A percentile compares a stretch with the other conserved stretches of the same genome.
Conservation (phyloP, 2,329 filamentous ascomycete genomes). For the Aspergillus neoniger region DNA sequence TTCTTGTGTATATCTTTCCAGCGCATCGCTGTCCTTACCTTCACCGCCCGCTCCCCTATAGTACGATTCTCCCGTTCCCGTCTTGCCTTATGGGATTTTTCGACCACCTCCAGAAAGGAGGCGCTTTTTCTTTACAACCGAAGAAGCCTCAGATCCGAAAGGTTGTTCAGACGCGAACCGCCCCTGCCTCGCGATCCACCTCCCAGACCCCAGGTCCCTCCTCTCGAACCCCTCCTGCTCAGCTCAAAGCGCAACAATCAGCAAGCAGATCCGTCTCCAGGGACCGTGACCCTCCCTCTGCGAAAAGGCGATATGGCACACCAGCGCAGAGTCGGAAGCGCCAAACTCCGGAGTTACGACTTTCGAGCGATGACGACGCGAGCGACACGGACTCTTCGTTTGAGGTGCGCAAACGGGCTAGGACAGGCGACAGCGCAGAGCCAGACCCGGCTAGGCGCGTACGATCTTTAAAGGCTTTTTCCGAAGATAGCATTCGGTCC, state of each 20-base stretch:
- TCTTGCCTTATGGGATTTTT: slow-evolving; percentile 44
- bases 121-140: slow-evolving; percentile 43
- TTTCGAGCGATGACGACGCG: slow-evolving; percentile 46
- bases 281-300: slow-evolving; percentile 29
- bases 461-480: slow-evolving; percentile 49
- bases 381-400: slow-evolving; percentile 46
- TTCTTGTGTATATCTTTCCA: too few species aligned
- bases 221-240: slow-evolving; percentile 24
- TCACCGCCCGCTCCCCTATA: slow-evolving; percentile 5
- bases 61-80: slow-evolving; percentile 9
- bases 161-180: slow-evolving; percentile 41
- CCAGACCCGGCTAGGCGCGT: slow-evolving; percentile 48
- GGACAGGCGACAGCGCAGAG: slow-evolving; percentile 44
- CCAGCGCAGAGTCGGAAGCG: slow-evolving; percentile 39
- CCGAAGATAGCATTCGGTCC: slow-evolving; percentile 38
- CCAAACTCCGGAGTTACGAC: slow-evolving; percentile 40
- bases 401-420: slow-evolving; percentile 46
- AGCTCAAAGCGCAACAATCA: slow-evolving; percentile 27
- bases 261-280: slow-evolving; percentile 34
- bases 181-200: slow-evolving; percentile 31
- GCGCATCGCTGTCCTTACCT: background rate
- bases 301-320: slow-evolving; percentile 35
- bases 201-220: slow-evolving; percentile 27
- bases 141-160: slow-evolving; percentile 47
- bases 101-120: slow-evolving; percentile 49